A percentile compares a stretch with the other conserved stretches of the same genome.
Conservation (phyloP, 2,329 filamentous ascomycete genomes). For the Aspergillus fumigatiaffinis region DNA sequence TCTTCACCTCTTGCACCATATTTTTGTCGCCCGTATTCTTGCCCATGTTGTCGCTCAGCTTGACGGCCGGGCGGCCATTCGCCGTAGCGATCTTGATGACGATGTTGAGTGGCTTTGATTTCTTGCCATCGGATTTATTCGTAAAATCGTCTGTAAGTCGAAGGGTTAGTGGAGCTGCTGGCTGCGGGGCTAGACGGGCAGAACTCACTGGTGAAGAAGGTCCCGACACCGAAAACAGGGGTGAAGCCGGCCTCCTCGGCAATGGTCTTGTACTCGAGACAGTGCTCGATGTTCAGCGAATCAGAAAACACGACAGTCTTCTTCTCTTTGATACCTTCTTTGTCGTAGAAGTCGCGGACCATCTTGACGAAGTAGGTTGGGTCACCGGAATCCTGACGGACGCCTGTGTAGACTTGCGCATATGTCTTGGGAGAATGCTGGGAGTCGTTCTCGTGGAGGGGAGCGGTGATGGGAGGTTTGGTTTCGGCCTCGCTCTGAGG, state of each 20-base stretch:
- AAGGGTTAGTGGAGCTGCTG: background rate
- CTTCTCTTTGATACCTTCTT: slow-evolving; percentile 68
- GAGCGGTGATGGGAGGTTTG: slow-evolving; percentile 44
- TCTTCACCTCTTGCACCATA: slow-evolving; percentile 79
- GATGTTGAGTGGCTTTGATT: slow-evolving; percentile 90
- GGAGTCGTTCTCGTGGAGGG: slow-evolving; percentile 28
- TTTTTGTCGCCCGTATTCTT: slow-evolving; percentile 90
- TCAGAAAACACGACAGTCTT: slow-evolving; percentile 96
- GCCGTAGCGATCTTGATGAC: slow-evolving; percentile 95
- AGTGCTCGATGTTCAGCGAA: slow-evolving; percentile 84
- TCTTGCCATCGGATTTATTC: slow-evolving; percentile 67
- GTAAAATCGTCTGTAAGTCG: slow-evolving; percentile 66
- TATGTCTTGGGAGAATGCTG: slow-evolving; percentile 58
- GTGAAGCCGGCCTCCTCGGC: slow-evolving; percentile 77
- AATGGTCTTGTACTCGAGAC: slow-evolving; percentile 81
- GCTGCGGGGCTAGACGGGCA: background rate
- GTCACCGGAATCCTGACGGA: slow-evolving; percentile 88
- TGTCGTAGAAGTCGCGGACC: slow-evolving; percentile 78
- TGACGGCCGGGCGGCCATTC: slow-evolving; percentile 75
- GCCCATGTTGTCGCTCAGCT: slow-evolving; percentile 85
- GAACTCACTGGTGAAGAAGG: slow-evolving; percentile 74
- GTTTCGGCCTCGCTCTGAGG: slow-evolving; percentile 37
- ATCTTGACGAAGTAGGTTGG: slow-evolving; percentile 72
- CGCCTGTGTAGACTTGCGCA: slow-evolving; percentile 75
- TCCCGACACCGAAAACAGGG: slow-evolving; percentile 90